Evolutionary conservation across 2,329 filamentous ascomycete species (phyloP), one percentile per base, ranked within the genome.

Genomic region (Aspergillus sp.): DNA sequence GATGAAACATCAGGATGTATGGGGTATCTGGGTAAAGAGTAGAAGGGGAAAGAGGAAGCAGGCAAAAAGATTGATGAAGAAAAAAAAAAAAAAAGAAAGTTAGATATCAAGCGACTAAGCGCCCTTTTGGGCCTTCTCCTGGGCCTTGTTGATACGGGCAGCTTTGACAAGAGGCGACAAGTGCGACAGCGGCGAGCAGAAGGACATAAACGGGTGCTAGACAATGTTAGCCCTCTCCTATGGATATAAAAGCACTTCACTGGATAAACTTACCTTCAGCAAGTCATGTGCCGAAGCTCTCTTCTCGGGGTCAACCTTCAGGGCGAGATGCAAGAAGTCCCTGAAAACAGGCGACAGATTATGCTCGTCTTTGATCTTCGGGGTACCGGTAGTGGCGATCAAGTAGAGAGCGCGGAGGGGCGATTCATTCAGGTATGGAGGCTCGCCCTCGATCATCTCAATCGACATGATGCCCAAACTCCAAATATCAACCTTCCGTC

Each of bases 401-500:
- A 98, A 73, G 77, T 93, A 98, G 34, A 98, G 77, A 1, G 93
- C 93, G 50, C 91, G 83, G 27, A 98, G 77, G 4, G 93, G 93
- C 34, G 88, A 94, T 67, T 98, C 93, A 35, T 90, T 97, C 49
- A 98, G 76, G 65, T 97, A 98, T 27, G 93, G 93, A 8, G 93
- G 93, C 67, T 97, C 93, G 65, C 91, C 93, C 71, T 97, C 93
- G 55, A 98, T 95, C 93, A 98, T 98, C 70, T 98, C 93, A 61
- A 98, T 97, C 5, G 93, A 89, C 93, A 98, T 97, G 71, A 98
- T 98, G 49, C 93, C 93, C 40, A 98, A 74, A 49, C 88, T 94
- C 93, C 93, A 98, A 57, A 98, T 96, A 63, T 98, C 93, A 46
- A 98, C 91, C 70, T 97, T 98, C 52, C 91, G 85, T 55, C 93